Conservation (phyloP, 192 early-diverging fungal genomes). For the Pilobolus umbonatus region DNA sequence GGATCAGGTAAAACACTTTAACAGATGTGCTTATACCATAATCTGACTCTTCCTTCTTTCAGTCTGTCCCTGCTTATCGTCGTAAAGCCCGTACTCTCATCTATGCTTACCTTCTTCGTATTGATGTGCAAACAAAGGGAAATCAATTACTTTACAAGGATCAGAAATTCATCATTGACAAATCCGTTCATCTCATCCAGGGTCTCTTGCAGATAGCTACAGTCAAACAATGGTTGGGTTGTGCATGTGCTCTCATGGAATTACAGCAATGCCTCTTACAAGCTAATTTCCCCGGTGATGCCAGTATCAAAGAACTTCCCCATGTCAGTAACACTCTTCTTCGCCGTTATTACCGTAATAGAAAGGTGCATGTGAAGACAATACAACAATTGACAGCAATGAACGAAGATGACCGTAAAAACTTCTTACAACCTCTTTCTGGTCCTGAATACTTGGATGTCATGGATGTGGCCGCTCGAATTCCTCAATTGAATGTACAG, state of each 20-base stretch:
- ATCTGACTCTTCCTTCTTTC: background rate
- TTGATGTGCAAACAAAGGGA: conserved; percentile 53
- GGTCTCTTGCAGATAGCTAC: conserved; percentile 88
- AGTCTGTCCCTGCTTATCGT: conserved; percentile 33
- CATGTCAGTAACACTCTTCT: conserved; percentile 64
- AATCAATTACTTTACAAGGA: conserved; percentile 31
- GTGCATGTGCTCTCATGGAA: conserved; percentile 69
- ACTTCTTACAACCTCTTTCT: conserved; percentile 47
- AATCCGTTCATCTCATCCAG: conserved; percentile 68
- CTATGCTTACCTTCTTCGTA: conserved; percentile 78
- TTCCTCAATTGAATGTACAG: conserved; percentile 72
- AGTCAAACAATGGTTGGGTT: conserved; percentile 78
- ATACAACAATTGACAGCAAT: conserved; percentile 66
- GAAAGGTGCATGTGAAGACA: conserved; percentile 59
- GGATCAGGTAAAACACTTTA: background rate
- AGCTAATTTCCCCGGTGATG: conserved; percentile 73
- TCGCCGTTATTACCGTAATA: conserved; percentile 52
- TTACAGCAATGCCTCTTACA: conserved; percentile 88
- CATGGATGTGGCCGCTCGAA: conserved; percentile 66
- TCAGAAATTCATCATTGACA: conserved; percentile 71
- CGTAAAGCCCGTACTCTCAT: conserved; percentile 76
- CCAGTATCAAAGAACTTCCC: conserved; percentile 84
- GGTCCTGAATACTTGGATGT: conserved; percentile 66
- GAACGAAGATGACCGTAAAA: conserved; percentile 56
- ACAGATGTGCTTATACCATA: background rate